phyloP scores from a whole-genome alignment of 2,329 filamentous ascomycete species.

The Cladophialophora chaetospira region DNA sequence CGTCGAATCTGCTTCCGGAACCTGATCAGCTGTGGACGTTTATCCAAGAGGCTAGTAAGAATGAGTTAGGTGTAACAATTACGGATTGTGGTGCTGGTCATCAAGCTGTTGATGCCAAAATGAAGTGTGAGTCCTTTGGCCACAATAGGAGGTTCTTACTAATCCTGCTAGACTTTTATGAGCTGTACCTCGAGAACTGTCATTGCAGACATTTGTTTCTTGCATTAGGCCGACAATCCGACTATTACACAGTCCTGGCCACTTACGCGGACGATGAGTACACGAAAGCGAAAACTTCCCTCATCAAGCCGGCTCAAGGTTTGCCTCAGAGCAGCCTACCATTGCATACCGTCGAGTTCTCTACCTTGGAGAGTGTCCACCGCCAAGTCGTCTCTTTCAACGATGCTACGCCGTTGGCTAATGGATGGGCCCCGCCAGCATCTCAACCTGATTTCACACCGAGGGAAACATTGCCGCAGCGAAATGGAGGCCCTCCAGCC shows the following conservation, averaged over 20 bases:
- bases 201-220: constrained; percentile 30
- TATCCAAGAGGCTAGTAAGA: constrained; percentile 19
- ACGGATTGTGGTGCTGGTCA: constrained; percentile 24
- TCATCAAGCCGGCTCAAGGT: constrained; percentile 15
- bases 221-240: constrained; percentile 21
- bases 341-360: constrained; percentile 24
- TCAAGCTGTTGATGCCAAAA: constrained; percentile 17
- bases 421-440: not conserved
- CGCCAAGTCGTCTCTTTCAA: not conserved
- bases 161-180: constrained; percentile 27
- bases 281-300: constrained; percentile 27
- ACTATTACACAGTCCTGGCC: constrained; percentile 27
- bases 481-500: not conserved
- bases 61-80: constrained; percentile 22
- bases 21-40: constrained; percentile 24
- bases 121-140: constrained; percentile 16
- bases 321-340: constrained; percentile 19
- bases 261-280: constrained; percentile 29
- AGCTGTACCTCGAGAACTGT: constrained; percentile 30
- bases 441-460: not conserved
- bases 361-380: constrained; percentile 15
- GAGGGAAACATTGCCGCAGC: not conserved
- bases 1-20: constrained; percentile 16
- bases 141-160: not conserved
- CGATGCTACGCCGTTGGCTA: not conserved